These are phyloP conservation scores for Solanum hybrid DNA, from an alignment of 305 asterid species.

Conservation along the genomic window DNA sequence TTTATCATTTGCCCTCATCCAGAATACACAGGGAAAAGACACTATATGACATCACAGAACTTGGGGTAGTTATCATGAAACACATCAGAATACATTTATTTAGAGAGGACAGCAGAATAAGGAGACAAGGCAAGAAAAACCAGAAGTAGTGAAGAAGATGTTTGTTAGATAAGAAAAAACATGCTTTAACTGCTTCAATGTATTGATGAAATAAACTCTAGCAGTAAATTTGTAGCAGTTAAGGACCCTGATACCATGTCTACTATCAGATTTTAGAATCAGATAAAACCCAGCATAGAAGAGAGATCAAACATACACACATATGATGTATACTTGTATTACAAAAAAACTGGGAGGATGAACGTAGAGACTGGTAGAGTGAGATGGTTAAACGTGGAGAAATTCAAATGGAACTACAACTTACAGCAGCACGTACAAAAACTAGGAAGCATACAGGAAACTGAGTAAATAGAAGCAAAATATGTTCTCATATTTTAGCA, in stretches of 20 bases:
- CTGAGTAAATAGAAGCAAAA: not conserved
- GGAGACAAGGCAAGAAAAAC: not conserved
- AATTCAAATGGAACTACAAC: not conserved
- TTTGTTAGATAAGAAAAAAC: not conserved
- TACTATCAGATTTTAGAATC: not conserved
- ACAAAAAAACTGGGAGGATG: not conserved
- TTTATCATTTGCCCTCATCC: not conserved
- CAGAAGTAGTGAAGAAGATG: not conserved
- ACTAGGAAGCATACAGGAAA: not conserved
- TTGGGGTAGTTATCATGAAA: not conserved
- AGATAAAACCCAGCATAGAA: not conserved
- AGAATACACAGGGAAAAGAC: not conserved
- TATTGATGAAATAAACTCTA: not conserved
- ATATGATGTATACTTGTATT: not conserved
- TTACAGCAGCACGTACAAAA: not conserved
- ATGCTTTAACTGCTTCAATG: not conserved
- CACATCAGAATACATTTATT: not conserved
- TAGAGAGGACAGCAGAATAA: not conserved
- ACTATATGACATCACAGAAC: not conserved
- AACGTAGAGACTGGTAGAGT: not conserved
- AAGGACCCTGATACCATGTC: not conserved
- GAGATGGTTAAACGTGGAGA: not conserved
- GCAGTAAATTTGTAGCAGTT: not conserved
- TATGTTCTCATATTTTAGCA: not conserved
- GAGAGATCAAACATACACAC: not conserved